Evolutionary conservation across 805 yeast species (phyloP).

Genomic region (Metschnikowia arizonensis): DNA sequence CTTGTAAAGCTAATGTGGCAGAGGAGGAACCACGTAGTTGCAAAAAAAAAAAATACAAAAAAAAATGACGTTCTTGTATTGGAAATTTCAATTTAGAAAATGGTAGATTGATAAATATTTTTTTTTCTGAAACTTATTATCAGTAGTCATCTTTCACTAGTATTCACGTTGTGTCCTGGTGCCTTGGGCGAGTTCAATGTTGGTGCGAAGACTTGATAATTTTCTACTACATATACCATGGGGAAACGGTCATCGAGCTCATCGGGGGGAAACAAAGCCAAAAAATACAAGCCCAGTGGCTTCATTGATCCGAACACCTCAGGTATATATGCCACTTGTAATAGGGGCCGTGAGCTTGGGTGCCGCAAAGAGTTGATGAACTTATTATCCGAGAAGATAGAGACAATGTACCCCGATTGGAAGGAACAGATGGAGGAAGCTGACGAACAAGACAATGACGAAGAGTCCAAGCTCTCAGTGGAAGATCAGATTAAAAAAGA

Average conservation of each 20-base stretch:
- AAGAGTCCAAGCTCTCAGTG: conserved; percentile 44
- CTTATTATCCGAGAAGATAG: conserved; percentile 44
- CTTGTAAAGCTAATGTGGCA: neutral
- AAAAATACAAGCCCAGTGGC: conserved; percentile 47
- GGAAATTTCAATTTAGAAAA: neutral
- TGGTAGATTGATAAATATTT: neutral
- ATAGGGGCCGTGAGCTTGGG: conserved; percentile 70
- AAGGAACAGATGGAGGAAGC: conserved; percentile 20
- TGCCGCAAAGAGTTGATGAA: conserved; percentile 70
- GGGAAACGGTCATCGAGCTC: conserved; percentile 22
- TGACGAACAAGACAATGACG: conserved; percentile 20
- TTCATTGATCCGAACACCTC: conserved; percentile 77
- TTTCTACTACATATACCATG: conserved; percentile 9
- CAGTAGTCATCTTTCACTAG: neutral
- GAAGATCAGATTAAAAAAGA: conserved; percentile 77
- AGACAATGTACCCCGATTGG: conserved; percentile 29
- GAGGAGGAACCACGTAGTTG: neutral
- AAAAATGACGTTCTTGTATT: neutral
- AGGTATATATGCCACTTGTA: conserved; percentile 89
- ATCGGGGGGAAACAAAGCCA: conserved; percentile 26
- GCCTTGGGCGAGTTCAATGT: neutral
- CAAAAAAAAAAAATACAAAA: neutral
- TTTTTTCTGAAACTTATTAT: neutral
- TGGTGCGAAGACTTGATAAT: conserved; percentile 1
- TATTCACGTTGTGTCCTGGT: neutral